phyloP scores from a whole-genome alignment of 2,329 filamentous ascomycete species.

The Cercospora citrullina region DNA sequence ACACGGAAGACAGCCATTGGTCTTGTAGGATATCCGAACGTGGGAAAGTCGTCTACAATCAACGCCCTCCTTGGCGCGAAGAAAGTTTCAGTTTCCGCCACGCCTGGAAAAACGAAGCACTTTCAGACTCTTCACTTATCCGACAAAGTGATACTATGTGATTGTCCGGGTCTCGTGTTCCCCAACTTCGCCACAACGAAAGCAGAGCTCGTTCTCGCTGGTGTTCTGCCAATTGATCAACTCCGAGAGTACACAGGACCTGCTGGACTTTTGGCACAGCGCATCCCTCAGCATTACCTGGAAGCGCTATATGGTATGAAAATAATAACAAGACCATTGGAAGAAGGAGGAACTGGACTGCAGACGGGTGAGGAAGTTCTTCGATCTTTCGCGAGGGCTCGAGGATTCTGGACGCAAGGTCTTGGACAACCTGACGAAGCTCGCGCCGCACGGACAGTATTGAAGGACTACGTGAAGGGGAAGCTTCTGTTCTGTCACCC shows the following conservation, averaged over 20 bases:
- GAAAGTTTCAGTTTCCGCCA: slow-evolving; percentile 96
- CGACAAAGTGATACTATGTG: slow-evolving; percentile 85
- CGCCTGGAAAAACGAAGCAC: slow-evolving; percentile 97
- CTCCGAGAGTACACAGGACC: slow-evolving; percentile 90
- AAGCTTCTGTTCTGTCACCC: slow-evolving; percentile 92
- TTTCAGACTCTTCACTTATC: slow-evolving; percentile 98
- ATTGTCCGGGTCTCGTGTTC: slow-evolving; percentile 98
- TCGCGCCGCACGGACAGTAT: slow-evolving; percentile 79
- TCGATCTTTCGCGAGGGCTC: slow-evolving; percentile 78
- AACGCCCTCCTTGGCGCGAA: slow-evolving; percentile 98
- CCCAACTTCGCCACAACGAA: slow-evolving; percentile 97
- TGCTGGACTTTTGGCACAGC: slow-evolving; percentile 74
- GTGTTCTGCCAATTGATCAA: slow-evolving; percentile 94
- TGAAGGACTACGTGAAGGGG: slow-evolving; percentile 97
- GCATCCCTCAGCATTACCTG: slow-evolving; percentile 84
- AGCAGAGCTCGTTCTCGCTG: slow-evolving; percentile 92
- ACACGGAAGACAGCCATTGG: slow-evolving; percentile 80
- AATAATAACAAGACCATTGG: slow-evolving; percentile 74
- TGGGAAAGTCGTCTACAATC: slow-evolving; percentile 98
- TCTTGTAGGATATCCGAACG: slow-evolving; percentile 95
- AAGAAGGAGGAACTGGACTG: slow-evolving; percentile 88
- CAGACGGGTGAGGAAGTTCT: slow-evolving; percentile 85
- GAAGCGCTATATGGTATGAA: slow-evolving; percentile 93
- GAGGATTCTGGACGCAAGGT: slow-evolving; percentile 88
- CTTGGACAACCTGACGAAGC: slow-evolving; percentile 87